Base-by-base conservation (phyloP, 2,329 filamentous ascomycete genomes). In the Sporothrix variecibatus region DNA sequence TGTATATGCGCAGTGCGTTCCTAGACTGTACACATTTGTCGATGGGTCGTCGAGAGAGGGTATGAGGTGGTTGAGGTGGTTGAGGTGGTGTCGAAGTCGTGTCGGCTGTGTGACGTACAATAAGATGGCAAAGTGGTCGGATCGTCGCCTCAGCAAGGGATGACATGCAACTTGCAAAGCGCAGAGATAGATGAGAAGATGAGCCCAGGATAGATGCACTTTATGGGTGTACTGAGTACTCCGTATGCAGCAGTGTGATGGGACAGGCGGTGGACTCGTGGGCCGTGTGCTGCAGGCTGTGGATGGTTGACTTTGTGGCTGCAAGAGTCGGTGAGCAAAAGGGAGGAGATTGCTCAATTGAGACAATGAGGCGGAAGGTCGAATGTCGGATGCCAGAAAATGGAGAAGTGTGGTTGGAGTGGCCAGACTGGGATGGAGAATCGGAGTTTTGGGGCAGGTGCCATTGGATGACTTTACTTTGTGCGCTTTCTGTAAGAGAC, bases 271-370 rank as follows among this genome's bases (percentile, higher is more conserved):
- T 34, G 26, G 43, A 67, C 62, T 51, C 26, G 26, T 9, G 38
- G 60, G 17, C 12, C n/a, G 62, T 51, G 65, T 26, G 40, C 65
- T 20, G 38, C 20, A 28, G 43, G 62, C 62, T 28, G 38, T 6
- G 26, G 7, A 17, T 28, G 12, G 64, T 51, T 15, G 43, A 3
- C 34, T 49, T 49, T 49, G 56, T 26, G 60, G 60, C 17, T 51
- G 49, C 34, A 71, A 71, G 69, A 60, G 69, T 71, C 69, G 69
- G 53, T 71, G 69, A 71, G 69, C n/a, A 17, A 71, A 70, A 71
- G 68, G 43, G 67, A 51, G 43, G 67, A 51, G 12, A 31, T 49
- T 56, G 62, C 31, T n/a, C n/a, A 28, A 28, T 28, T 43, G 40
- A 65, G 46, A 23, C 67, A 56, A 38, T 56, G 67, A 69, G 65